Evolutionary conservation across 2,329 filamentous ascomycete genomes (phyloP), one percentile per base, ranked within the genome.

Genomic region (Epichloe uncinata): DNA sequence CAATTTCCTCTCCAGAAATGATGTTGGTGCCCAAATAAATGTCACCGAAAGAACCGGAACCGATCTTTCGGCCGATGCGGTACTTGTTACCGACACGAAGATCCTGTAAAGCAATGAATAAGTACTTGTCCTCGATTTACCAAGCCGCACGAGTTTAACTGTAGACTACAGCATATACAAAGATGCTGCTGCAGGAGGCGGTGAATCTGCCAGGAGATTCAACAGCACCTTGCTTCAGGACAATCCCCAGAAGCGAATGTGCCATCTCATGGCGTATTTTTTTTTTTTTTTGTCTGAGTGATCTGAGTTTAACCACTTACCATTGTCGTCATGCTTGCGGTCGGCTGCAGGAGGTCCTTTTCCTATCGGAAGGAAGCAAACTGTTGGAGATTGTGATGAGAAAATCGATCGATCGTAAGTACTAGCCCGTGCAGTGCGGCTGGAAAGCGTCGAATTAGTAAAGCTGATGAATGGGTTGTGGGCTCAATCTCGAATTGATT

Each of bases 1-100:
- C 93, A 62, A 98, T 97, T 72, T 98, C 93, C 71, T 98, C 93
- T 55, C 93, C 93, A 4, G 93, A 97, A 71, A 97, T 97, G 73
- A 98, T 97, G 77, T 98, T 97, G 69, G 93, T 98, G 62, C 93
- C 93, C 49, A 97, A 82, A 72, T 97, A 98, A 67, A 98, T 97
- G 63, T 97, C 93, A 74, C 93, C 93, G 69, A 98, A 98, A 64
- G 84, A 90, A 60, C 93, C 93, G 60, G 89, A 95, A 61, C 93
- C 93, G 64, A 98, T 98, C 80, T 98, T 98, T 63, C 93, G 88
- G 69, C 93, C 93, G 70, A 98, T 97, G 63, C 93, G 89, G 82
- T 98, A 98, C 68, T 98, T 97, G 71, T 97, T 97, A 72, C 93
- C 93, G 72, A 98, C 93, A 66, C 93, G 89, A 63, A 98, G 83